phyloP scores from a whole-genome alignment of 805 yeast species.

The Kregervanrija pseudodelftensis region DNA sequence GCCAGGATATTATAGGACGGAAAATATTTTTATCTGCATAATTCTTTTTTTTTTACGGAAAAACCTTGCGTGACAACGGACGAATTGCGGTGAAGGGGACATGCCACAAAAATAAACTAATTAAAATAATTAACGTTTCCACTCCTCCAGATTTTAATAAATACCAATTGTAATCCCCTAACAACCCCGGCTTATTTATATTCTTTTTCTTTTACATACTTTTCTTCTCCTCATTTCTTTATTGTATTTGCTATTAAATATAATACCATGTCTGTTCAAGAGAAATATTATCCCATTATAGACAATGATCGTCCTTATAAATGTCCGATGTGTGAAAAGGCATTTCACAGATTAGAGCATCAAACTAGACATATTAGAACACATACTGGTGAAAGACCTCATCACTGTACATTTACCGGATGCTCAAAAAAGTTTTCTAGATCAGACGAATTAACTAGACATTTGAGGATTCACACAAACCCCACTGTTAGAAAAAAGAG shows the following conservation, averaged over 20 bases:
- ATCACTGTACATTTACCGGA: conserved; percentile 65
- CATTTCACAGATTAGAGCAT: conserved; percentile 70
- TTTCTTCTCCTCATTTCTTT: neutral
- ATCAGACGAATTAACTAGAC: conserved; percentile 70
- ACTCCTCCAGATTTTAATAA: too few relatives aligned
- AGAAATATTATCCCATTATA: neutral
- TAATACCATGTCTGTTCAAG: neutral
- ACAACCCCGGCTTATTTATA: neutral
- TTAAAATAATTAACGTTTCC: too few relatives aligned
- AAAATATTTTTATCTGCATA: too few relatives aligned
- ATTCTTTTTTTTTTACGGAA: too few relatives aligned
- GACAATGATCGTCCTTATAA: conserved; percentile 50
- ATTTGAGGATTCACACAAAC: conserved; percentile 63
- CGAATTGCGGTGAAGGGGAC: too few relatives aligned
- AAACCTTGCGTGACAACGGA: too few relatives aligned
- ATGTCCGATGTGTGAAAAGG: conserved; percentile 68
- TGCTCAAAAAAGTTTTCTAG: conserved; percentile 63
- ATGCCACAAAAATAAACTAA: too few relatives aligned
- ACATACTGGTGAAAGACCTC: conserved; percentile 80
- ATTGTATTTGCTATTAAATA: neutral
- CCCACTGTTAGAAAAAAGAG: conserved; percentile 57
- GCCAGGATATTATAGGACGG: too few relatives aligned
- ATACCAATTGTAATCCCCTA: neutral
- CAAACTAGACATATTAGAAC: conserved; percentile 75
- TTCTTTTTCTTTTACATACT: neutral